Percentiles rank a stretch among this genome's conserved stretches.
Conservation (phyloP, 2,329 filamentous ascomycete species). For the Hypomyces rosellus region DNA sequence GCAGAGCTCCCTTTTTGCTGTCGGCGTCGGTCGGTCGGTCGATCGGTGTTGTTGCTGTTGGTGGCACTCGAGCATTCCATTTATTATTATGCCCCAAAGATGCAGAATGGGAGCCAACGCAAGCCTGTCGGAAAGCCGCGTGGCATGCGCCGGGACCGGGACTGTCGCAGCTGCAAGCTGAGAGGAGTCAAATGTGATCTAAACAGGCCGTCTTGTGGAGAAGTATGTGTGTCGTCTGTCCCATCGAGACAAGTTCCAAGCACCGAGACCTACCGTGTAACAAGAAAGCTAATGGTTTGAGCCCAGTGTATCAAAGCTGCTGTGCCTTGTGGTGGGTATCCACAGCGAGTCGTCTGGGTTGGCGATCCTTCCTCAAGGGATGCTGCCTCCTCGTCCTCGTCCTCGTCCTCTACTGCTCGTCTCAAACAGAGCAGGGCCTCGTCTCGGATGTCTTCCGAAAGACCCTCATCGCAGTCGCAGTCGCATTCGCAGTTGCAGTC, state of each 20-base stretch:
- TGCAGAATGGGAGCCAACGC: neutral
- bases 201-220: slow-evolving; percentile 21
- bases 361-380: slow-evolving; percentile 11
- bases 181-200: slow-evolving; percentile 23
- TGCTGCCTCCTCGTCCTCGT: neutral
- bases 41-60: too few relatives aligned
- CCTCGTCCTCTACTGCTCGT: neutral
- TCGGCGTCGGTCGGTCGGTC: too few relatives aligned
- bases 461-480: too few relatives aligned
- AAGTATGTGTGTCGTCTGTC: slow-evolving; percentile 5
- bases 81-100: neutral
- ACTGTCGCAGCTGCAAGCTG: slow-evolving; percentile 21
- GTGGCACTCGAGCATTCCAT: too few relatives aligned
- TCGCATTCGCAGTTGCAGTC: too few relatives aligned
- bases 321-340: slow-evolving; percentile 25
- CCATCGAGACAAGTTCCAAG: neutral
- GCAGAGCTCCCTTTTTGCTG: too few relatives aligned
- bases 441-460: too few relatives aligned
- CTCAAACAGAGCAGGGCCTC: neutral
- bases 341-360: slow-evolving; percentile 26
- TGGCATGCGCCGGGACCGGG: slow-evolving; percentile 23
- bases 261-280: too few relatives aligned
- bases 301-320: slow-evolving; percentile 22
- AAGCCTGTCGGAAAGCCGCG: slow-evolving; percentile 21
- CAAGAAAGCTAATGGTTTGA: neutral